phyloP scores from a whole-genome alignment of 2,329 filamentous ascomycete genomes.

The Monosporascus sp. region DNA sequence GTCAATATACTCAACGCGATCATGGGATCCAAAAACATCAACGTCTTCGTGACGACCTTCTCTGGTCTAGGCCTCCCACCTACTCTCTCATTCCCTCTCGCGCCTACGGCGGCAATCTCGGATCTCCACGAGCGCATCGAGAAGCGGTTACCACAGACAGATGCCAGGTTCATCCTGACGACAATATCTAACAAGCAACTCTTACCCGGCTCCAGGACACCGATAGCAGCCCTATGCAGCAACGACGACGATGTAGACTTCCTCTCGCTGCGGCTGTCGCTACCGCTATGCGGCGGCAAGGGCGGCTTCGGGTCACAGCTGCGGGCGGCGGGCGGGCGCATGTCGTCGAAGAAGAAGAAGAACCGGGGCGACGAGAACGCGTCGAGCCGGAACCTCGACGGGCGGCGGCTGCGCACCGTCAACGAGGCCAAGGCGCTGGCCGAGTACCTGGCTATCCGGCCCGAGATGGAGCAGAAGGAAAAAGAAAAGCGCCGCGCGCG shows the following conservation, averaged over 20 bases:
- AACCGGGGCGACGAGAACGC: constrained; percentile 78
- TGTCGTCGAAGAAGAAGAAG: constrained; percentile 91
- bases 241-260: constrained; percentile 54
- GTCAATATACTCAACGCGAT: constrained; percentile 5
- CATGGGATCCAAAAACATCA: constrained; percentile 60
- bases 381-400: constrained; percentile 90
- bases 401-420: constrained; percentile 81
- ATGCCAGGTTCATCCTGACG: constrained; percentile 67
- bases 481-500: constrained; percentile 78
- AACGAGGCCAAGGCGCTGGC: constrained; percentile 93
- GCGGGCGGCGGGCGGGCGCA: constrained; percentile 91
- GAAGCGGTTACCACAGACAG: constrained; percentile 53
- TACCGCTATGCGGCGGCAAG: constrained; percentile 84
- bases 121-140: constrained; percentile 61
- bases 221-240: constrained; percentile 59
- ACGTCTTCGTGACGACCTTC: constrained; percentile 81
- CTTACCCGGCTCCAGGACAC: constrained; percentile 42
- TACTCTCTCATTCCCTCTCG: constrained; percentile 74
- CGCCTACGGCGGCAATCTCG: constrained; percentile 57
- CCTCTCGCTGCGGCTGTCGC: constrained; percentile 74
- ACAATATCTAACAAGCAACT: constrained; percentile 75
- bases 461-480: constrained; percentile 93
- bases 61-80: constrained; percentile 74
- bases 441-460: constrained; percentile 91
- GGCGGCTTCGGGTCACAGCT: constrained; percentile 97